phyloP scores from a whole-genome alignment of 2,329 filamentous ascomycete genomes.

The Penicillium occitanis region DNA sequence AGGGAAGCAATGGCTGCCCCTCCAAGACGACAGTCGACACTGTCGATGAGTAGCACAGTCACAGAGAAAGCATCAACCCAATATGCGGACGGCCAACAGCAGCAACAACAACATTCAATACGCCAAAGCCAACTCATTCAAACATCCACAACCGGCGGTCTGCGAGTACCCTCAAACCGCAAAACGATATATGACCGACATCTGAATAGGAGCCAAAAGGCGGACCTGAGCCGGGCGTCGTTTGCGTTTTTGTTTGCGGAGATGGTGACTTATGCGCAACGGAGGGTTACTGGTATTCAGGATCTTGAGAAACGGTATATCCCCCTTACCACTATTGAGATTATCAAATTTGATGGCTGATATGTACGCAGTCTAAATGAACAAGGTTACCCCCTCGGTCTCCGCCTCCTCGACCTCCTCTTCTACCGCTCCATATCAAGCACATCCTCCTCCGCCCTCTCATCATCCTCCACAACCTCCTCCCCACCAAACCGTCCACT shows the following conservation, averaged over 20 bases:
- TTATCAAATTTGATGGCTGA: not conserved
- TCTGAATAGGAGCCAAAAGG: conserved; percentile 81
- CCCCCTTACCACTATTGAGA: not conserved
- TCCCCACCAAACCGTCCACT: conserved; percentile 74
- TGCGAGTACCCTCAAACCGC: conserved; percentile 86
- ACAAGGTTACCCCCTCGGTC: conserved; percentile 89
- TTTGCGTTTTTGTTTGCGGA: conserved; percentile 96
- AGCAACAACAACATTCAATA: conserved; percentile 29
- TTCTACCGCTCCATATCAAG: conserved; percentile 79
- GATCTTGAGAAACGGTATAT: conserved; percentile 83
- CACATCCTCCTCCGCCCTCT: conserved; percentile 78
- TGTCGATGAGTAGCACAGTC: conserved; percentile 28
- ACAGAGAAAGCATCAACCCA: conserved; percentile 19
- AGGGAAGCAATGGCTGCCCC: conserved; percentile 19
- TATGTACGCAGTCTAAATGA: conserved; percentile 66
- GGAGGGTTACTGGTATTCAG: conserved; percentile 84
- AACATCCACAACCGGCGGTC: conserved; percentile 49
- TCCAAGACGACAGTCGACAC: conserved; percentile 24
- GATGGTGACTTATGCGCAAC: conserved; percentile 94
- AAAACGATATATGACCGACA: conserved; percentile 98
- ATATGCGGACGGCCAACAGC: conserved; percentile 23
- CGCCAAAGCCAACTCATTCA: conserved; percentile 52
- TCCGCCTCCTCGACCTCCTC: conserved; percentile 92
- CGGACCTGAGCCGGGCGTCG: conserved; percentile 86
- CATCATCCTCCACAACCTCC: conserved; percentile 69